Evolutionary conservation across 2,329 filamentous ascomycete genomes (phyloP), one percentile per base, ranked within the genome.

Genomic region (Cladorrhinum sp.): DNA sequence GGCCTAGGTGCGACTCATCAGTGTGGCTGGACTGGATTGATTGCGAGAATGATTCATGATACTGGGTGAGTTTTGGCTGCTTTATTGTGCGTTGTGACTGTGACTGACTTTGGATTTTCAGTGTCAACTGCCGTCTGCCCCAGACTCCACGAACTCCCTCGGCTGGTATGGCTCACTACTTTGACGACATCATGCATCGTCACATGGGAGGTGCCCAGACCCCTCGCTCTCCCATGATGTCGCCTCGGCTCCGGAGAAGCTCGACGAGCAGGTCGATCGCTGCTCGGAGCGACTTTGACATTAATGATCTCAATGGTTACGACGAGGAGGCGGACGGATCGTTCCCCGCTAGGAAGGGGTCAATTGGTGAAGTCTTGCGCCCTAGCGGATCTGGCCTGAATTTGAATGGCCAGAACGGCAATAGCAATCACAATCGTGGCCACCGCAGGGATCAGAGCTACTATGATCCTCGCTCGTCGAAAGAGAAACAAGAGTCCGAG

Each of bases 21-120:
- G 75, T 96, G 92, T 72, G 94, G 94, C 55, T 98, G 95, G 94
- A 97, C 94, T 39, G 94, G 94, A 23, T 76, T 98, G 67, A 92
- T 98, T 73, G 94, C 94, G 24, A 93, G 96, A 76, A 90, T 98
- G 86, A 98, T 98, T 62, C 94, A 98, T 69, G 95, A 98, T 72
- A 97, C 94, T 67, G 94, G 93, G 91, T 95, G 87, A 79, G 88
- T 77, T 49, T 18, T 5, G n/a, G 18, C 61, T 53, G 46, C 10
- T 51, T 39, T 51, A 30, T 20, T 57, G 14, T 48, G 46, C 23
- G n/a, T 18, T 48, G 16, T 58, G 26, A 28, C 14, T 3, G 23
- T 12, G 26, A 70, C 80, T 86, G 75, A 85, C 73, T 49, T 56
- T 28, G 42, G 4, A 16, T 23, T 59, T 2, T 48, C 66, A 94